Conservation (phyloP, 106 monocot genomes). For the Phalaenopsis equestris region DNA sequence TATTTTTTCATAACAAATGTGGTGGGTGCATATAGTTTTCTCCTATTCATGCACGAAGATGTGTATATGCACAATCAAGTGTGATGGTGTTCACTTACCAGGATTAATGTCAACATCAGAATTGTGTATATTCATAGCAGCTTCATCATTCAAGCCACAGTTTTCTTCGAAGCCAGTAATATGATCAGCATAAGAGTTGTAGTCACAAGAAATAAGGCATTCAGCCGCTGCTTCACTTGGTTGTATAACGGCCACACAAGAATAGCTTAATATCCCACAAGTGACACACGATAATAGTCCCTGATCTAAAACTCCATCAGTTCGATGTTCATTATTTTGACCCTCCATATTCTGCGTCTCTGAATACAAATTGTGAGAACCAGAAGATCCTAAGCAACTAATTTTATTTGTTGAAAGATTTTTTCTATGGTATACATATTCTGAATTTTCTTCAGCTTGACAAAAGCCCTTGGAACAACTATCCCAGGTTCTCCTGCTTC, state of each 20-base stretch:
- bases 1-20: not conserved
- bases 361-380: constrained; percentile 9
- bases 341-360: constrained; percentile 17
- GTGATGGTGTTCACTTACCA: constrained; percentile 22
- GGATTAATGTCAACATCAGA: constrained; percentile 19
- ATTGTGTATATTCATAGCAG: constrained; percentile 4
- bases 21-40: not conserved
- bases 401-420: constrained; percentile 4
- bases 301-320: constrained; percentile 59
- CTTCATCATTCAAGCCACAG: constrained; percentile 18
- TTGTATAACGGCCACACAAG: constrained; percentile 76
- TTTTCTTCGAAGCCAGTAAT: constrained; percentile 16
- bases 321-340: constrained; percentile 16
- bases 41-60: not conserved
- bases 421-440: constrained; percentile 10
- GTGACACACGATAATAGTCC: constrained; percentile 88
- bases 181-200: constrained; percentile 36
- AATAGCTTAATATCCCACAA: constrained; percentile 91
- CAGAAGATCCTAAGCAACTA: constrained; percentile 14
- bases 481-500: constrained; percentile 16
- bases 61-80: not conserved
- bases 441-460: constrained; percentile 20
- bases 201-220: constrained; percentile 59
- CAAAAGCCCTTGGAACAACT: constrained; percentile 15
- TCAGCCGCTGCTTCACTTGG: constrained; percentile 55